phyloP scores from a whole-genome alignment of 352 stramenopile species.

The Phytophthora constricta region DNA sequence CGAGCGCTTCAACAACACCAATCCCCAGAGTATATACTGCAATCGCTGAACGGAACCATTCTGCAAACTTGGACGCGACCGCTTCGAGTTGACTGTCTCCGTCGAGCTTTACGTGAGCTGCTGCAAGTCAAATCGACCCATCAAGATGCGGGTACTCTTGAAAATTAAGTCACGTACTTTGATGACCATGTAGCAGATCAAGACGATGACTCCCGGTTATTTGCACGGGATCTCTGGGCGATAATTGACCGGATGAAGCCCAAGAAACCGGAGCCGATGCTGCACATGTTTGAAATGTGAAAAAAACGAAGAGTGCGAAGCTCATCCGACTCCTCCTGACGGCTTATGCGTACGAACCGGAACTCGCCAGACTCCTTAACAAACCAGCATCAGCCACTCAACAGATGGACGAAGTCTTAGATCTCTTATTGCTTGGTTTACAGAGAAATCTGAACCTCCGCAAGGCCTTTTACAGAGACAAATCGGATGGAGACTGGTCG shows the following conservation, averaged over 20 bases:
- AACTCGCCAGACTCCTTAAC: no score
- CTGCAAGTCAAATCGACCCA: no score
- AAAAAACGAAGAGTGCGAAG: neutral
- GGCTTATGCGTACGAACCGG: neutral
- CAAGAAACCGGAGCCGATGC: neutral
- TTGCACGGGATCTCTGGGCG: neutral
- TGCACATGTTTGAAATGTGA: neutral
- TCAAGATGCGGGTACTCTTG: no score
- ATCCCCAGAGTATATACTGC: neutral
- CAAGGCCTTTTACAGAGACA: neutral
- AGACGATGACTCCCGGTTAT: neutral
- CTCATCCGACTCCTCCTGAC: neutral
- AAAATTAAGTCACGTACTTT: no score
- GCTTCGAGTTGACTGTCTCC: neutral
- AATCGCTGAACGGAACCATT: neutral
- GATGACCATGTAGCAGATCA: neutral
- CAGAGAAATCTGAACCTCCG: neutral
- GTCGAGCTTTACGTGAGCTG: neutral
- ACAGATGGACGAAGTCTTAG: no score
- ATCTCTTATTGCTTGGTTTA: no score
- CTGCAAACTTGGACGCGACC: neutral
- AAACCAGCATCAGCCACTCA: no score
- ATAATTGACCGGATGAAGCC: neutral
- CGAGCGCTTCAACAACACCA: neutral
- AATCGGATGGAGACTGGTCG: neutral